phyloP scores from a whole-genome alignment of 768 basidiomycete genomes.

The Lentinula sp. region DNA sequence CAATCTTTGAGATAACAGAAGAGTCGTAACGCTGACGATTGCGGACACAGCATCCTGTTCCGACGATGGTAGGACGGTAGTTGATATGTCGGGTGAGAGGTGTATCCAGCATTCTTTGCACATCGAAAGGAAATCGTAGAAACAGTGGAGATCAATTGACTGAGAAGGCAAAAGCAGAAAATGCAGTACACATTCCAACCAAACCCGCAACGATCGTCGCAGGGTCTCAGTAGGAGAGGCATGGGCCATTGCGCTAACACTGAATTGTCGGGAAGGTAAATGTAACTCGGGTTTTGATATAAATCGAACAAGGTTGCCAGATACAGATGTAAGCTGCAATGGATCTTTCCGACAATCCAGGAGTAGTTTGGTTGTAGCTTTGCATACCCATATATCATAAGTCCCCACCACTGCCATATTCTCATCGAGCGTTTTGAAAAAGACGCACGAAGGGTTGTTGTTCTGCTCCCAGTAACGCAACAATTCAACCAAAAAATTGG shows the following conservation, averaged over 20 bases:
- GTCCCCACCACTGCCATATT: constrained; percentile 17
- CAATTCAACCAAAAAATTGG: constrained; percentile 40
- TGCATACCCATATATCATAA: constrained; percentile 34
- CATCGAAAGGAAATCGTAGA: not conserved
- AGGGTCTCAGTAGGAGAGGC: not conserved
- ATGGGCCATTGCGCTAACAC: not conserved
- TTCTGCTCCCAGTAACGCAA: constrained; percentile 30
- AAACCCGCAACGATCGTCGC: constrained; percentile 1
- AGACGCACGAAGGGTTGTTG: constrained; percentile 19
- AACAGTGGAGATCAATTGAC: not conserved
- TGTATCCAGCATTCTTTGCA: not conserved
- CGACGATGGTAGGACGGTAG: not conserved
- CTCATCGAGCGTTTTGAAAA: constrained; percentile 24
- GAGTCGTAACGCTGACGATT: constrained; percentile 1
- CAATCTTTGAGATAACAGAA: not conserved
- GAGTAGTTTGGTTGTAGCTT: constrained; percentile 28
- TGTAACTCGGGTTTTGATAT: not conserved
- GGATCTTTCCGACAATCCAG: not conserved
- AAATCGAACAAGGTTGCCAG: constrained; percentile 20
- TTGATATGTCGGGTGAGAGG: not conserved
- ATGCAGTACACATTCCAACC: not conserved
- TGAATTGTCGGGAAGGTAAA: not conserved
- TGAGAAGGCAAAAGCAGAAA: not conserved
- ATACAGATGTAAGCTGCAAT: constrained; percentile 22
- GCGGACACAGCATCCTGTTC: not conserved